A percentile compares a stretch with the other conserved stretches of the same genome.
These are phyloP conservation scores for Pythium sukuiense DNA, from an alignment of 352 stramenopile species.

Conservation along the genomic window DNA sequence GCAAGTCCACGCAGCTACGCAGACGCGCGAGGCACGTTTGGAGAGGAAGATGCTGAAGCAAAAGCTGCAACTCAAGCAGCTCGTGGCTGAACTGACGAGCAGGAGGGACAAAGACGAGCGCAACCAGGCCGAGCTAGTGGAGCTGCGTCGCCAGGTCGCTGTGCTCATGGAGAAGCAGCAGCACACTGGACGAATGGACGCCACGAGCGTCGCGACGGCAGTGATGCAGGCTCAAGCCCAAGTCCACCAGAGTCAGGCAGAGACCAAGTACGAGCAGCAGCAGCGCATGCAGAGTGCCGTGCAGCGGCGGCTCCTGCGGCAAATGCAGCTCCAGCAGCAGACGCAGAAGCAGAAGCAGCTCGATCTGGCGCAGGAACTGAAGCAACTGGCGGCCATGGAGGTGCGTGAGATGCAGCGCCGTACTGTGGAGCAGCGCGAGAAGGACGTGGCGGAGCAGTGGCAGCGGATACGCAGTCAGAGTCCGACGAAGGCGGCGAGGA, in stretches of 20 bases:
- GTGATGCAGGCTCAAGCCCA: slow-evolving; percentile 21
- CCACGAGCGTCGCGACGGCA: slow-evolving; percentile 14
- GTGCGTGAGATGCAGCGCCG: slow-evolving; percentile 34
- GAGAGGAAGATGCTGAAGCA: slow-evolving; percentile 41
- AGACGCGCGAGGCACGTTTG: slow-evolving; percentile 16
- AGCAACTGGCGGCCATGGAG: slow-evolving; percentile 37
- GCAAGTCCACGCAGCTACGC: slow-evolving; percentile 17
- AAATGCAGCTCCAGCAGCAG: slow-evolving; percentile 31
- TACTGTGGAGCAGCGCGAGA: slow-evolving; percentile 23
- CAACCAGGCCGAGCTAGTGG: slow-evolving; percentile 27
- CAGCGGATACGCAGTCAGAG: background rate
- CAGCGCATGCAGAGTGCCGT: slow-evolving; percentile 6
- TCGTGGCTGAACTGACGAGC: slow-evolving; percentile 15
- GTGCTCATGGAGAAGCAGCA: slow-evolving; percentile 37
- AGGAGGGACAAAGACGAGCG: slow-evolving; percentile 27
- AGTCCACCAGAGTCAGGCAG: slow-evolving; percentile 6
- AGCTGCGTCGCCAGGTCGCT: slow-evolving; percentile 34
- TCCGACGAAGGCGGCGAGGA: background rate
- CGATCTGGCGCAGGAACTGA: slow-evolving; percentile 35
- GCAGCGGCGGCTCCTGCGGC: slow-evolving; percentile 22
- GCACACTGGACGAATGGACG: slow-evolving; percentile 11
- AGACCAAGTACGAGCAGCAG: slow-evolving; percentile 21
- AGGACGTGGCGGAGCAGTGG: background rate
- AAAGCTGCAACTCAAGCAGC: slow-evolving; percentile 30
- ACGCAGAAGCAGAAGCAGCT: slow-evolving; percentile 37